Conservation (phyloP, 345 rosid genomes). For the Hibiscus tridactylites region DNA sequence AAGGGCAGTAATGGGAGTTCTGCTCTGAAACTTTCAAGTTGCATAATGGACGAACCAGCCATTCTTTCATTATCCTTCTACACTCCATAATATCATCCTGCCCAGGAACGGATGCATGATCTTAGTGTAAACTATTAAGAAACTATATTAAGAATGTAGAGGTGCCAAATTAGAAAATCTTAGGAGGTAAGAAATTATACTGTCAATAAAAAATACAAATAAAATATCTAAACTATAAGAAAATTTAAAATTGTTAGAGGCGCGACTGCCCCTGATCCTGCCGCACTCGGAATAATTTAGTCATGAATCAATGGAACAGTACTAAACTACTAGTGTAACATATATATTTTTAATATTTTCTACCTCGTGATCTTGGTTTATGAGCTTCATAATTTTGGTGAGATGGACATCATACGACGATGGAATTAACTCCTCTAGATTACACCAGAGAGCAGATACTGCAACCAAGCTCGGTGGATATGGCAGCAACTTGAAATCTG, state of each 20-base stretch:
- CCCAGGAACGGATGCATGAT: no score
- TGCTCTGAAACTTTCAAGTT: background rate
- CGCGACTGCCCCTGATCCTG: background rate
- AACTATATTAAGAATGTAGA: no score
- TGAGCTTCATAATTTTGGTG: slow-evolving; percentile 13
- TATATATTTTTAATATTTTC: background rate
- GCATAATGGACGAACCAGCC: slow-evolving; percentile 6
- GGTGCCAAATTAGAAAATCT: no score
- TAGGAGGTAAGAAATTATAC: no score
- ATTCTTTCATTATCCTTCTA: slow-evolving; percentile 26
- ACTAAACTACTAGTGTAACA: background rate
- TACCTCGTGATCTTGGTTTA: slow-evolving; percentile 33
- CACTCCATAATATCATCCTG: slow-evolving; percentile 35
- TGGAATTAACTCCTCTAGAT: slow-evolving; percentile 27
- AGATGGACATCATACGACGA: slow-evolving; percentile 15
- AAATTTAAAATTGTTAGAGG: no score
- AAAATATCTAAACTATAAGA: no score
- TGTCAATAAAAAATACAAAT: no score
- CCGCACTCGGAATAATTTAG: background rate
- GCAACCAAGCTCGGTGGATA: slow-evolving; percentile 53
- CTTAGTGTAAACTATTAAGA: no score
- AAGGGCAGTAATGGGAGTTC: slow-evolving; percentile 19
- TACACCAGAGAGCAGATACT: slow-evolving; percentile 33
- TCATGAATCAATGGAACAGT: background rate
- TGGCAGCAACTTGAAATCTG: slow-evolving; percentile 40